phyloP scores from a whole-genome alignment of 73 alveolate species.

The Stentor roeselii region DNA sequence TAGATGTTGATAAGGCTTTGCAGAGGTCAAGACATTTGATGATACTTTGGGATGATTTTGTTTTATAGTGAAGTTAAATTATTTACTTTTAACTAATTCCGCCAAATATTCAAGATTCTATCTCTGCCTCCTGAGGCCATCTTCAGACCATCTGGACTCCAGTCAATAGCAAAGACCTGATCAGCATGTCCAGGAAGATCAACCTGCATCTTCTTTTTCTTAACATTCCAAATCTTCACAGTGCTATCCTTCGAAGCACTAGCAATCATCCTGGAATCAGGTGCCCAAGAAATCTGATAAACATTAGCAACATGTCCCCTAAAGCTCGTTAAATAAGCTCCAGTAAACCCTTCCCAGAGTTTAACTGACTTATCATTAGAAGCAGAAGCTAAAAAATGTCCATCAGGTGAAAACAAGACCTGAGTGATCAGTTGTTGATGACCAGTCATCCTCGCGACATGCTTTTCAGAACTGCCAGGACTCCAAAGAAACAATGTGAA shows the following conservation, averaged over 20 bases:
- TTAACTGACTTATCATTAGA: slow-evolving; percentile 97
- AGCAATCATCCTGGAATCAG: slow-evolving; percentile 95
- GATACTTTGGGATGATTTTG: background rate
- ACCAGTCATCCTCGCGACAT: slow-evolving; percentile 97
- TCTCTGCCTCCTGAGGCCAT: slow-evolving; percentile 99
- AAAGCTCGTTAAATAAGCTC: slow-evolving; percentile 88
- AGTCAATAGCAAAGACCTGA: slow-evolving; percentile 97
- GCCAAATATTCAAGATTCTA: slow-evolving; percentile 93
- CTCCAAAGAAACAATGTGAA: slow-evolving; percentile 96
- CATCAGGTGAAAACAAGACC: slow-evolving; percentile 94
- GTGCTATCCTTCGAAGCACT: slow-evolving; percentile 97
- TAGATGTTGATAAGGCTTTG: background rate
- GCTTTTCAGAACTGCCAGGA: slow-evolving; percentile 65
- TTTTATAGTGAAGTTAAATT: background rate
- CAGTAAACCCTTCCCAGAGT: slow-evolving; percentile 98
- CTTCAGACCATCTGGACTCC: slow-evolving; percentile 99
- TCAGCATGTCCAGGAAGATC: slow-evolving; percentile 94
- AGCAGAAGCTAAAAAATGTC: slow-evolving; percentile 96
- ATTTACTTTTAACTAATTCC: slow-evolving; percentile 57
- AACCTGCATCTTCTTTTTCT: slow-evolving; percentile 82
- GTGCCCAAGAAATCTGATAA: slow-evolving; percentile 98
- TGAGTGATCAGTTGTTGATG: slow-evolving; percentile 95
- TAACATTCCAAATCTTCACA: slow-evolving; percentile 94
- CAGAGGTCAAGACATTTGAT: background rate
- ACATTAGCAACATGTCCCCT: slow-evolving; percentile 98